These are phyloP conservation scores for Raddia distichophylla DNA, from an alignment of 176 grass and related monocot species.

Conservation along the genomic window DNA sequence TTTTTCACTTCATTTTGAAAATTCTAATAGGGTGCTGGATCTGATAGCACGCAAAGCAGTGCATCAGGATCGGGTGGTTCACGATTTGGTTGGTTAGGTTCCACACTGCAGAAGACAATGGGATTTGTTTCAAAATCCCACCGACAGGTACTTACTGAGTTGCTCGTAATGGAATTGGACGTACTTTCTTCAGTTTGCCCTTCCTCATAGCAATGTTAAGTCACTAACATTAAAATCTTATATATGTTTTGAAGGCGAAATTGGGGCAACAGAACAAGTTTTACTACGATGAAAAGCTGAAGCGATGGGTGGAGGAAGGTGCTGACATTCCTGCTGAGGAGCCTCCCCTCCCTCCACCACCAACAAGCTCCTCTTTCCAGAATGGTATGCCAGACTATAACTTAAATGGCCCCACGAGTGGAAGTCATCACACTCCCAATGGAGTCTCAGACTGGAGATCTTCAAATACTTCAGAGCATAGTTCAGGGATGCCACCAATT, in stretches of 20 bases:
- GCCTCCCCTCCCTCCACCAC: slow-evolving; percentile 76
- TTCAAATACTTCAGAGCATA: slow-evolving; percentile 46
- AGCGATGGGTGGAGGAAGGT: slow-evolving; percentile 98
- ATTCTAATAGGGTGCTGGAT: slow-evolving; percentile 56
- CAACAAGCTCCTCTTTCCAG: slow-evolving; percentile 67
- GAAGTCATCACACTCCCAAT: slow-evolving; percentile 51
- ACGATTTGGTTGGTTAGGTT: slow-evolving; percentile 82
- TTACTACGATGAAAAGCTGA: slow-evolving; percentile 93
- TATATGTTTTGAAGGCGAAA: slow-evolving; percentile 68
- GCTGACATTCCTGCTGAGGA: slow-evolving; percentile 69
- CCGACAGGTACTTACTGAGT: slow-evolving; percentile 64
- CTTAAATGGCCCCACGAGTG: slow-evolving; percentile 54
- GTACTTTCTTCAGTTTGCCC: background rate
- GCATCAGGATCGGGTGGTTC: slow-evolving; percentile 58
- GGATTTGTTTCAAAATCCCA: slow-evolving; percentile 75
- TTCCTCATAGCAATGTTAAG: background rate
- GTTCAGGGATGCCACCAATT: slow-evolving; percentile 75
- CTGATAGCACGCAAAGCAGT: slow-evolving; percentile 54
- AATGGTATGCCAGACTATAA: slow-evolving; percentile 69
- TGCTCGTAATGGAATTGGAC: slow-evolving; percentile 16
- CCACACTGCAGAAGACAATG: slow-evolving; percentile 82
- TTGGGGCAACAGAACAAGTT: slow-evolving; percentile 93
- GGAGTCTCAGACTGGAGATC: slow-evolving; percentile 47
- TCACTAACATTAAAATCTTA: slow-evolving; percentile 9
- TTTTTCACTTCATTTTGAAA: slow-evolving; percentile 24